Base-by-base conservation (phyloP, 768 basidiomycete genomes). In the Naganishia onofrii region DNA sequence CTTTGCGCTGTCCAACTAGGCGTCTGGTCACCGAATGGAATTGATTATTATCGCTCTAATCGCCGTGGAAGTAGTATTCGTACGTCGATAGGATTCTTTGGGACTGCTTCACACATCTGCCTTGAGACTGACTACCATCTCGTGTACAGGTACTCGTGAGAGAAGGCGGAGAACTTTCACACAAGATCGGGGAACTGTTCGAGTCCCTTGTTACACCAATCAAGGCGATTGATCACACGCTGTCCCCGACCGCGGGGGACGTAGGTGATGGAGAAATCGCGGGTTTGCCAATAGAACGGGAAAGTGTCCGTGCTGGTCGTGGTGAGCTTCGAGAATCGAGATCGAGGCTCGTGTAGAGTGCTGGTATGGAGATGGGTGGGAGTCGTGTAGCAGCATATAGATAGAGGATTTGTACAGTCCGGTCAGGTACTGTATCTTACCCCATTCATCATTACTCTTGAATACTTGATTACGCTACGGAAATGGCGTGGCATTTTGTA, bases 1-100 rank as follows among this genome's bases (percentile, higher is more conserved):
- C 44, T 60, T 66, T 73, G 70, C n/a, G 32, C 15, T 46, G 13
- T 36, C 44, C n/a, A 34, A 58, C 71, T 12, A 95, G 91, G 91
- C 92, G 3, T 91, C 90, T 5, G 87, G 85, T 2, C 92, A 96
- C 76, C 88, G 90, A 1, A 93, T 98, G 90, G 95, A 98, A 81
- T 84, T 95, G 5, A 90, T 97, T 72, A 97, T 97, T 78, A 98
- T 97, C 73, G 85, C 87, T 0, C 88, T 98, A 58, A 96, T 97
- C 76, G 91, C 93, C 0, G 92, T 96, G 13, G 93, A 95, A 80
- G 92, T 93, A n/a, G 84, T 92, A 75, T 90, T 96, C 60, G 93
- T 93, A 76, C 78, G 81, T 63, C n/a, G 26, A n/a, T 8, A 13
- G 7, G 55, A 3, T 21, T 7, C 3, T 17, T 26, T 9, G 31